Evolutionary conservation across 768 basidiomycete species (phyloP), one percentile per base, ranked within the genome.

Genomic region (Ramaria sp.): DNA sequence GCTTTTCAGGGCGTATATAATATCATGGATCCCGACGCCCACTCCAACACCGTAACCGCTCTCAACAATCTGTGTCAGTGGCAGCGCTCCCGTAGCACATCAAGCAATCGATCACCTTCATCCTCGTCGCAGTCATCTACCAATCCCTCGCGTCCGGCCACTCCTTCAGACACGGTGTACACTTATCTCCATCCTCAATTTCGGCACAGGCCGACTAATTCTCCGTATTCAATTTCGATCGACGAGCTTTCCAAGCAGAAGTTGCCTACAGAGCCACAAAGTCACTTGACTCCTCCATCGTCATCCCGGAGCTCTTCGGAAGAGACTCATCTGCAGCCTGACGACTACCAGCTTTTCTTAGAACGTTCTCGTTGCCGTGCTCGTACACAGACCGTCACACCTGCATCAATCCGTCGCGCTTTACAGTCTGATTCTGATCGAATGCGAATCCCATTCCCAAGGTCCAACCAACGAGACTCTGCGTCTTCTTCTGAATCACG

Each of bases 391-490:
- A 52, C 51, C 20, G 37, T 52, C 37, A 52, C 51, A 17, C 51
- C 51, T 20, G 34, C 51, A 3, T 34, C 51, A 12, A 17, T 52
- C 20, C 51, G 30, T n/a, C 31, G 37, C 19, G 20, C 37, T 15
- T 15, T 34, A 15, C 51, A 37, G 20, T 13, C 17, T 22, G 30
- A 52, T 17, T 37, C 37, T 19, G 48, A 30, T 27, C 17, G 48
- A 34, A 52, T 52, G 51, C 51, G 34, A n/a, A 38, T 39, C 31
- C 33, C 34, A 52, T 52, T 52, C n/a, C 51, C 51, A 37, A 20
- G 6, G 6, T n/a, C 24, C 4, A 49, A 30, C 12, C 48, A 49
- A 11, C 48, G 48, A 27, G 48, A 49, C 31, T 49, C 48, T 30
- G 48, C 22, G 15, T 49, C 27, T 22, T 49, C 48, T 17, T 19